These are phyloP conservation scores for Cladosporium halotolerans DNA, from an alignment of 2,329 filamentous ascomycete genomes.

Conservation along the genomic window DNA sequence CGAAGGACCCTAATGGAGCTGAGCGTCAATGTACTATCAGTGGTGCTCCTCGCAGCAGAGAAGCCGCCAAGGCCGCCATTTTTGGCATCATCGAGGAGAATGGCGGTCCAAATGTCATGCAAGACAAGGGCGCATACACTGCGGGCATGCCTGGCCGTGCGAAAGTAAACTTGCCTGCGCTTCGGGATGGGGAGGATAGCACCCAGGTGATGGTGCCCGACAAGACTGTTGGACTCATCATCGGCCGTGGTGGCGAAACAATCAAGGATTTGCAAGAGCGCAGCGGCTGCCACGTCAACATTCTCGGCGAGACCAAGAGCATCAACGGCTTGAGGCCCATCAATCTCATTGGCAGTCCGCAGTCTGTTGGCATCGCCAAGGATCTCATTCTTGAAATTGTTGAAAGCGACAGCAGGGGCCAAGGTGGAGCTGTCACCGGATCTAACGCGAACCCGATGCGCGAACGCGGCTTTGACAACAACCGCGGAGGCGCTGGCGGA, in stretches of 20 bases:
- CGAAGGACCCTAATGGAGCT: constrained; percentile 62
- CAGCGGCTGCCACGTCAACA: constrained; percentile 92
- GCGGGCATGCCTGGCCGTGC: constrained; percentile 31
- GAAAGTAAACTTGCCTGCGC: constrained; percentile 40
- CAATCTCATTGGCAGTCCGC: constrained; percentile 75
- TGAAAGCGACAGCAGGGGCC: constrained; percentile 69
- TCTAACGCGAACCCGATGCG: constrained; percentile 17
- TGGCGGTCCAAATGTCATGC: constrained; percentile 48
- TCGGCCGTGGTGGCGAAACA: constrained; percentile 87
- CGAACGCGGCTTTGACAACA: constrained; percentile 32
- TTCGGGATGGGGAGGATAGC: constrained; percentile 75
- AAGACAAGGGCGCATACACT: constrained; percentile 31
- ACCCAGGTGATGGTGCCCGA: constrained; percentile 94
- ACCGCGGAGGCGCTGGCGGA: constrained; percentile 46
- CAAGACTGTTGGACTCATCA: constrained; percentile 85
- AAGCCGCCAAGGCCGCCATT: constrained; percentile 75
- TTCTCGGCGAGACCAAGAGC: constrained; percentile 87
- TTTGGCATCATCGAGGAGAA: constrained; percentile 84
- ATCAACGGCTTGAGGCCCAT: constrained; percentile 84
- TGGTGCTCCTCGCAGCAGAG: constrained; percentile 63
- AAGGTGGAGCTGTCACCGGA: constrained; percentile 29
- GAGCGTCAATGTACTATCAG: constrained; percentile 82
- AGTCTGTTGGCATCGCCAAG: constrained; percentile 71
- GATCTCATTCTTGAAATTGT: constrained; percentile 90
- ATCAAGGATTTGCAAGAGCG: constrained; percentile 88